Conservation (phyloP, 345 rosid species). For the Erodium maritimum region DNA sequence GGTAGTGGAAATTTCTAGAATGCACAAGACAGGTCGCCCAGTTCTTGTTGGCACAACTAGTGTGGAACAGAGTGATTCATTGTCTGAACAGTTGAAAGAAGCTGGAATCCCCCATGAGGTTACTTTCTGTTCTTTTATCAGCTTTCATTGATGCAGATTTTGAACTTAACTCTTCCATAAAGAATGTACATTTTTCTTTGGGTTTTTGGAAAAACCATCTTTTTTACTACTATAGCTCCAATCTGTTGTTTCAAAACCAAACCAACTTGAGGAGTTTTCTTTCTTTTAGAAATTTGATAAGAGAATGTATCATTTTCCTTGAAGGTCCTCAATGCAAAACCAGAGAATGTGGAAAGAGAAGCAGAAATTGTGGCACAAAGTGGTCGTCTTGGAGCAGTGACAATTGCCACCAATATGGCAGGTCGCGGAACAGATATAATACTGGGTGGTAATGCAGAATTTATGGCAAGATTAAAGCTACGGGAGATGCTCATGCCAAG, state of each 20-base stretch:
- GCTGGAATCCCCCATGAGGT: slow-evolving; percentile 93
- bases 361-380: slow-evolving; percentile 99
- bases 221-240: no score
- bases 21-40: slow-evolving; percentile 84
- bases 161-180: neutral
- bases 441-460: slow-evolving; percentile 95
- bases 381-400: slow-evolving; percentile 93
- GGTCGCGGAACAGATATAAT: slow-evolving; percentile 99
- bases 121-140: slow-evolving; percentile 4
- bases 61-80: slow-evolving; percentile 93
- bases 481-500: slow-evolving; percentile 98
- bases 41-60: slow-evolving; percentile 98
- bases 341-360: slow-evolving; percentile 99
- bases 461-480: slow-evolving; percentile 94
- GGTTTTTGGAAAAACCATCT: neutral
- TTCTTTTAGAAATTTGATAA: neutral
- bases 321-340: slow-evolving; percentile 97
- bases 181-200: neutral
- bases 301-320: slow-evolving; percentile 7
- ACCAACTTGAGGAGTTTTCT: neutral
- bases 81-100: slow-evolving; percentile 72
- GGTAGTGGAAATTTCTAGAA: slow-evolving; percentile 89
- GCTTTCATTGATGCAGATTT: neutral
- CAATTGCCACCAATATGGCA: slow-evolving; percentile 98
- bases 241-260: neutral